These are phyloP conservation scores for Ophiostoma triangulosporum DNA, from an alignment of 2,329 filamentous ascomycete genomes.

Conservation along the genomic window DNA sequence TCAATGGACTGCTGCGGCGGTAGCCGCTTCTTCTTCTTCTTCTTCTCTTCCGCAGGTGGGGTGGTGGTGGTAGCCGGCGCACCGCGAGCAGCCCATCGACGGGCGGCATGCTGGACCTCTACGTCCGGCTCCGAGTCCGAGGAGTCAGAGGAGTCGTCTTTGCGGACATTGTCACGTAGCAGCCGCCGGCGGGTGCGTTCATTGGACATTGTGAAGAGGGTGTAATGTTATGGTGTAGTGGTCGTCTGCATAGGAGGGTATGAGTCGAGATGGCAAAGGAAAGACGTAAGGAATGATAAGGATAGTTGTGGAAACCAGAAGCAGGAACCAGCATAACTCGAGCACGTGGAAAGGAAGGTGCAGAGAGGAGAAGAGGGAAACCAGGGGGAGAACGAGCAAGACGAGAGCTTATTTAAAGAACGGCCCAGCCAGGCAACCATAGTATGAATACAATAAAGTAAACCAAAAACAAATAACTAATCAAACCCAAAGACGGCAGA, in stretches of 20 bases:
- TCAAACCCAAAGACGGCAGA: background rate
- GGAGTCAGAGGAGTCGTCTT: conserved; percentile 13
- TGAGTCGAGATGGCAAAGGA: too few relatives aligned
- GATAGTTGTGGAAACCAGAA: too few relatives aligned
- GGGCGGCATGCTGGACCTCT: background rate
- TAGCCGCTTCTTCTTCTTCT: conserved; percentile 43
- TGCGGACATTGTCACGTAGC: background rate
- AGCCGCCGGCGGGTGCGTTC: conserved; percentile 2
- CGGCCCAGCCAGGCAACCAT: background rate
- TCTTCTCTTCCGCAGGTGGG: conserved; percentile 22
- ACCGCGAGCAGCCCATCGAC: conserved; percentile 3
- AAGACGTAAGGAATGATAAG: background rate
- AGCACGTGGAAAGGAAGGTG: too few relatives aligned
- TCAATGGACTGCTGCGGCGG: conserved; percentile 54
- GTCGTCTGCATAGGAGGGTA: too few relatives aligned
- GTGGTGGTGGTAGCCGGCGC: conserved; percentile 1
- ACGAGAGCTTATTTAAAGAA: background rate
- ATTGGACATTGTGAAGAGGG: conserved; percentile 3
- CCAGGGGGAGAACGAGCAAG: background rate
- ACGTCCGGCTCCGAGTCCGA: conserved; percentile 17
- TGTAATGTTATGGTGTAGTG: background rate
- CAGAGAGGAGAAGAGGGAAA: background rate
- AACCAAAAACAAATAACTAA: background rate
- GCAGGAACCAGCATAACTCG: too few relatives aligned
- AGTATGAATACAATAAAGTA: background rate